Evolutionary conservation across 139 green algal species (phyloP), one percentile per base, ranked within the genome.

Genomic region (Chlamydomonas incerta): DNA sequence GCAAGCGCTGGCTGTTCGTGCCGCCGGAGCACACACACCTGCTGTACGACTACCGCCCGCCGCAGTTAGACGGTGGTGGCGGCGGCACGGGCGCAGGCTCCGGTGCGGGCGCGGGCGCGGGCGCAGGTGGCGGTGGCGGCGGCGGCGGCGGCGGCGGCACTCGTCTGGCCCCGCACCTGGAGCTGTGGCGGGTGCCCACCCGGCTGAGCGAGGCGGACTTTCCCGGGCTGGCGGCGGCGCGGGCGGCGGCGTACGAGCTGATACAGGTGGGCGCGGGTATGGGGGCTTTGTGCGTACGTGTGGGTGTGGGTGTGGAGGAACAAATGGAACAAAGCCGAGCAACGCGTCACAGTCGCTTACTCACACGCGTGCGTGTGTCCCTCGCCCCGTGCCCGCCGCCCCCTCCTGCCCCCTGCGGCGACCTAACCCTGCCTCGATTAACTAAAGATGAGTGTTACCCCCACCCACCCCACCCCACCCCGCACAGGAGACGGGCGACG

Each of bases 1-100:
- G 66, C 46, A 97, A 98, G 91, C 60, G 81, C 65, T 97, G 96
- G 96, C 90, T 91, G 60, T 80, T 99, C 70, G 90, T 98, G 68
- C 87, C 89, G 8, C 93, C 96, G 2, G 23, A 88, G 37, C 81
- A 94, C 87, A 93, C 93, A 2, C 86, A 92, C 75, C 76, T 96
- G 55, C 62, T 91, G 74, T 80, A 80, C 60, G 90, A 90, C 70
- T 50, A 50, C 41, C 41, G 41, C 41, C 41, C 41, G 41, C 41
- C 41, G 41, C 41, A 50, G 41, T 8, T 8, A 50, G 8, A 5
- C 8, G 41, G 41, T 8, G 41, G 41, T 50, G 41, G 41, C 8
- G 41, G 55, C 55, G 55, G 55, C 55, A n/a, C n/a, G n/a, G n/a
- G n/a, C n/a, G n/a, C n/a, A n/a, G n/a, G n/a, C n/a, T n/a, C n/a